These are phyloP conservation scores for Priceomyces medius DNA, from an alignment of 805 yeast species.

Conservation along the genomic window DNA sequence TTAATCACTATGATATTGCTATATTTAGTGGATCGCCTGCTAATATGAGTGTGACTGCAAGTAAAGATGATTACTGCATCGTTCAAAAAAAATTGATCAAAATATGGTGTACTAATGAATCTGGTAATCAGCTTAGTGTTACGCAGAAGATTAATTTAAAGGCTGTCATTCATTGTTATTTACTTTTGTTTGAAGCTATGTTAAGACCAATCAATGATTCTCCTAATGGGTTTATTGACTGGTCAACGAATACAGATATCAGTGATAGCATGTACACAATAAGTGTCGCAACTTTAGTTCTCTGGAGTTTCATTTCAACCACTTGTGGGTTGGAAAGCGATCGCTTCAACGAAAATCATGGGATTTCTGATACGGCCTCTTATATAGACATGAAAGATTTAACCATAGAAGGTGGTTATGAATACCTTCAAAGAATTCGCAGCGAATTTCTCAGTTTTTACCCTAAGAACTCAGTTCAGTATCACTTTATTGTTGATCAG, in stretches of 20 bases:
- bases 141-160: constrained; percentile 32
- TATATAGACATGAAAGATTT: constrained; percentile 26
- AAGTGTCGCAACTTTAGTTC: constrained; percentile 35
- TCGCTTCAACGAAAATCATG: constrained; percentile 18
- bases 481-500: constrained; percentile 22
- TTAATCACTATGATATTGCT: constrained; percentile 75
- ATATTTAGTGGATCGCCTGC: constrained; percentile 81
- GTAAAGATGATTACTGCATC: constrained; percentile 31
- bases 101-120: constrained; percentile 30
- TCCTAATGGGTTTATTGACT: constrained; percentile 15
- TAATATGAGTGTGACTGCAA: constrained; percentile 54
- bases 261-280: constrained; percentile 37
- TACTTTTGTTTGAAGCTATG: constrained; percentile 41
- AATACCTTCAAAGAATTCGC: constrained; percentile 33
- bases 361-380: constrained; percentile 8
- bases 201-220: constrained; percentile 24
- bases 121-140: constrained; percentile 8
- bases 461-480: constrained; percentile 22
- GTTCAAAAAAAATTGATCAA: constrained; percentile 33
- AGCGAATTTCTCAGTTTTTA: constrained; percentile 32
- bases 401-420: constrained; percentile 38
- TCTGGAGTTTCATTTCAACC: constrained; percentile 41
- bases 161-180: constrained; percentile 38
- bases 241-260: constrained; percentile 36
- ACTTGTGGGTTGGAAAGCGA: constrained; percentile 33